Evolutionary conservation across 164 flowering plant genomes (phyloP).

Genomic region (Cinnamomum micranthum): DNA sequence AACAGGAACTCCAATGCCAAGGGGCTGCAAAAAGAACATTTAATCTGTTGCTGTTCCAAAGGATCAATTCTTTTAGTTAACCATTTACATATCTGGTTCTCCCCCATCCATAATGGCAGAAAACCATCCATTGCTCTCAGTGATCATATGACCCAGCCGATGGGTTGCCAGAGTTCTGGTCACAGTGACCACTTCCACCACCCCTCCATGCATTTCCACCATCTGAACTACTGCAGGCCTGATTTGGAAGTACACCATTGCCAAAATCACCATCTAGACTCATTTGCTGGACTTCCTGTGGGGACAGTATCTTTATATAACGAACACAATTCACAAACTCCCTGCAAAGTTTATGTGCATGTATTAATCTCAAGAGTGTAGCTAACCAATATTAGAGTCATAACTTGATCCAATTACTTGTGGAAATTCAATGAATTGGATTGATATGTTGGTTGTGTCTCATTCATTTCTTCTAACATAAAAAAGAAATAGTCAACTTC

Average conservation of each 20-base stretch:
- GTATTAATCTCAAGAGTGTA: background rate
- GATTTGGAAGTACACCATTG: conserved; percentile 58
- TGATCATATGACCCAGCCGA: conserved; percentile 29
- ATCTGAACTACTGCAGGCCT: conserved; percentile 94
- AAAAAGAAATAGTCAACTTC: background rate
- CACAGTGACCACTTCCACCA: conserved; percentile 27
- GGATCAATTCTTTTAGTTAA: background rate
- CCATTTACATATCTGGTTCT: background rate
- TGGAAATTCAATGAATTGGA: background rate
- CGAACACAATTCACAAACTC: conserved; percentile 91
- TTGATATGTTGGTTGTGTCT: no score
- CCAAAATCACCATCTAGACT: conserved; percentile 93
- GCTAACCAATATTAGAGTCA: background rate
- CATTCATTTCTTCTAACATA: no score
- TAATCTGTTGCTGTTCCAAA: background rate
- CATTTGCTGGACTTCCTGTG: conserved; percentile 97
- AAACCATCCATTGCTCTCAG: conserved; percentile 1
- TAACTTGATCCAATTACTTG: background rate
- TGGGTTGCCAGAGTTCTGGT: conserved; percentile 34
- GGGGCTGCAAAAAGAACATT: background rate
- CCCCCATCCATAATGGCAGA: background rate
- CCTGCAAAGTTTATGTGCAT: conserved; percentile 35
- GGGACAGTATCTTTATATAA: conserved; percentile 83
- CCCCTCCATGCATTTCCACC: conserved; percentile 50
- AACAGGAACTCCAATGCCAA: background rate